Evolutionary conservation across 176 grass and related monocot genomes (phyloP).

Genomic region (Lolium rigidum): DNA sequence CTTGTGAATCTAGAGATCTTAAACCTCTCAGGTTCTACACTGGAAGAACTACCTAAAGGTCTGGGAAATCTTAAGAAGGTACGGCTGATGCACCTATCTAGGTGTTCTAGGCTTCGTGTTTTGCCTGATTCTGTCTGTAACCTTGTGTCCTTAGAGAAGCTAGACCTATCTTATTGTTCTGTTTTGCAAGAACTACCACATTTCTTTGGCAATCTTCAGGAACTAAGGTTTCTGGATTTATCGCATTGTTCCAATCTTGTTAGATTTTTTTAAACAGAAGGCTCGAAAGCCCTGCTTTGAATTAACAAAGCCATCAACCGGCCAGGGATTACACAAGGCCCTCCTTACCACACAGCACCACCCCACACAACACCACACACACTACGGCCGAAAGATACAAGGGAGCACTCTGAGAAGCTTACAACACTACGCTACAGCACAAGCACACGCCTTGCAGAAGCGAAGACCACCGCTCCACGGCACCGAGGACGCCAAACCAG

Average conservation of each 20-base stretch:
- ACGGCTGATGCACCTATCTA: background rate
- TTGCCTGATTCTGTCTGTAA: background rate
- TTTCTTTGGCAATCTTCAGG: conserved; percentile 1
- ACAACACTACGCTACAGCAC: too few relatives aligned
- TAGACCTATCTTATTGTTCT: conserved; percentile 21
- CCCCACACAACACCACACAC: too few relatives aligned
- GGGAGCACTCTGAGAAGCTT: too few relatives aligned
- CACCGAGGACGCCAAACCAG: too few relatives aligned
- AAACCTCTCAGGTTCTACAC: background rate
- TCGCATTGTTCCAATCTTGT: background rate
- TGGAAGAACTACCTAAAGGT: conserved; percentile 2
- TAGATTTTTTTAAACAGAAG: too few relatives aligned
- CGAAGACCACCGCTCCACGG: too few relatives aligned
- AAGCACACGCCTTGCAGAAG: too few relatives aligned
- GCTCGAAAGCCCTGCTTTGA: too few relatives aligned
- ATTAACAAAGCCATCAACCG: too few relatives aligned
- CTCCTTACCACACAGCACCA: too few relatives aligned
- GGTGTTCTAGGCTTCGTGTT: background rate
- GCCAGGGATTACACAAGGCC: too few relatives aligned
- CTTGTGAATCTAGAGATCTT: background rate
- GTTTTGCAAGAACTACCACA: conserved; percentile 14
- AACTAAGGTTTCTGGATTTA: conserved; percentile 4
- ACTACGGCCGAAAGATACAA: too few relatives aligned
- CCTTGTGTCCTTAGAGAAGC: background rate
- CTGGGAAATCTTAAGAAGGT: conserved; percentile 3